Base-by-base conservation (phyloP, 495 filamentous ascomycete genomes). In the Penicillium parvum region DNA sequence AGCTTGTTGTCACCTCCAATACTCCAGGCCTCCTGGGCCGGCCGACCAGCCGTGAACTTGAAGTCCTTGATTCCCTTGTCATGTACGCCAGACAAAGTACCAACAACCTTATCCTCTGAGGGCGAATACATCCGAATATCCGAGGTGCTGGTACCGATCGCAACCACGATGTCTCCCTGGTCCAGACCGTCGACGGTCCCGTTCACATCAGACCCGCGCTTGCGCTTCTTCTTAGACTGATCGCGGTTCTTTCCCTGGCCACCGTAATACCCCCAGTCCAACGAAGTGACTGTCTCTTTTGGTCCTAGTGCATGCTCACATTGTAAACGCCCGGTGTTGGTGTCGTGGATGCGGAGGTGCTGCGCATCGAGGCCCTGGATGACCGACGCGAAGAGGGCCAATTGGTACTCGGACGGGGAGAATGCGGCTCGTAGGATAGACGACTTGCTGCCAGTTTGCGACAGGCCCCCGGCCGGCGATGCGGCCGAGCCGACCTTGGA, bases 311-410 rank as follows among this genome's bases (percentile, higher is more conserved):
- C 62, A 63, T 79, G 65, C 58, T 82, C 78, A 42, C 76, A 79
- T 41, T 73, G 74, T 51, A 82, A 65, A 14, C 71, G 71, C 28
- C 74, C 75, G 20, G 77, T 81, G 39, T 55, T 69, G 12, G 74
- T 78, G 49, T 81, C 76, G 59, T 82, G 78, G 37, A 82, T 74
- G 26, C 78, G 72, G 18, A 82, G 64, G 45, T 78, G 74, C 47
- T 81, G 75, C 19, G 71, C 71, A 64, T 76, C 78, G 15, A 82
- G 68, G 4, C 75, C 76, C 43, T 78, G 77, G 39, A 81, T 76
- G 21, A 77, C 69, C 15, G 78, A 82, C 14, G 78, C 78, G 55
- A 80, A 82, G 9, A 81, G 66, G 8, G 76, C 66, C 49, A 79
- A 66, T 61, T 77, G 73, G 25, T 74, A 78, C 27, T 66, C 62